Percentiles rank a stretch among this genome's conserved stretches.
These are phyloP conservation scores for Trypanosoma conorhini DNA, from an alignment of 208 protist species.

Conservation along the genomic window DNA sequence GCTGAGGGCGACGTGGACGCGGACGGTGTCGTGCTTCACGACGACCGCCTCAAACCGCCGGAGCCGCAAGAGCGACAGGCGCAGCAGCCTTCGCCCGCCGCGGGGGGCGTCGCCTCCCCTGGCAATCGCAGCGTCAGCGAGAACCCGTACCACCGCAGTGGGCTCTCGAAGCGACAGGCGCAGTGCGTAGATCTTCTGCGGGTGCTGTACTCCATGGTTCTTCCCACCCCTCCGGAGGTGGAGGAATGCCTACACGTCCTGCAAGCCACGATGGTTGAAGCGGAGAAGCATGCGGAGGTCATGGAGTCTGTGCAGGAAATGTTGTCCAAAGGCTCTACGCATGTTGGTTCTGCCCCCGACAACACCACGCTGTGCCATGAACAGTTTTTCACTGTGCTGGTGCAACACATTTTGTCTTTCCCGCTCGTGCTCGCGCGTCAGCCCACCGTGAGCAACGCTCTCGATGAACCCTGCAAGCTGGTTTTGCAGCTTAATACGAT, in stretches of 20 bases:
- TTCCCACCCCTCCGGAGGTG: slow-evolving; percentile 68
- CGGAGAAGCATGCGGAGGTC: slow-evolving; percentile 47
- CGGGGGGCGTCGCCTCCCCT: background rate
- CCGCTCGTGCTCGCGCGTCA: slow-evolving; percentile 28
- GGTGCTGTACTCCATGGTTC: slow-evolving; percentile 46
- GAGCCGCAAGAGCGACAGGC: background rate
- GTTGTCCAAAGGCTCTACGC: slow-evolving; percentile 2
- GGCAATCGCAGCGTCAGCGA: background rate
- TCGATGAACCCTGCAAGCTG: slow-evolving; percentile 55
- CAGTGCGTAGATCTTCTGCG: slow-evolving; percentile 46
- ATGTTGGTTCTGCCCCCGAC: background rate
- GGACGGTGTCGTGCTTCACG: slow-evolving; percentile 10
- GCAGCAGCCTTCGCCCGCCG: background rate
- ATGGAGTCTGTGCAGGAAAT: slow-evolving; percentile 36
- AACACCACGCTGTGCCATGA: slow-evolving; percentile 1
- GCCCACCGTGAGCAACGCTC: slow-evolving; percentile 23
- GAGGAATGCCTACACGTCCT: slow-evolving; percentile 44
- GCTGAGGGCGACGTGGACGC: slow-evolving; percentile 11
- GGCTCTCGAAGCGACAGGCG: slow-evolving; percentile 32
- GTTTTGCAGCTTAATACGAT: slow-evolving; percentile 58
- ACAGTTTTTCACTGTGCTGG: slow-evolving; percentile 32
- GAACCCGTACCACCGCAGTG: slow-evolving; percentile 25
- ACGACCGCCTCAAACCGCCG: background rate
- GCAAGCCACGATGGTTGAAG: slow-evolving; percentile 39
- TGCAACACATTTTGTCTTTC: slow-evolving; percentile 44